phyloP scores from a whole-genome alignment of 2,329 filamentous ascomycete genomes.

The Fusarium scirpi region DNA sequence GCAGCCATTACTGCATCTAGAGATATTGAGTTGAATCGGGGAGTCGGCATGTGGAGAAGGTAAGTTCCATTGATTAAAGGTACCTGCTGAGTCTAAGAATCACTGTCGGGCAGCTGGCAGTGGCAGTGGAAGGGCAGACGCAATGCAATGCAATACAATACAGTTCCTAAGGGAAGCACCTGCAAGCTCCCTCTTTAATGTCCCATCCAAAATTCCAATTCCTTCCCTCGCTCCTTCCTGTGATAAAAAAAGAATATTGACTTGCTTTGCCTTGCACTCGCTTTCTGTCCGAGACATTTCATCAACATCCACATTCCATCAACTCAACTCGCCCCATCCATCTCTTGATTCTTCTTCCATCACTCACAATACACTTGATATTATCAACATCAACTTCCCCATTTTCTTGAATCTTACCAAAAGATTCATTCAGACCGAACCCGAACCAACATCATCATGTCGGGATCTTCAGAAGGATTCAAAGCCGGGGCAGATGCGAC shows the following conservation, averaged over 20 bases:
- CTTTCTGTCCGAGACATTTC: conserved; percentile 14
- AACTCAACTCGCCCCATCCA: neutral
- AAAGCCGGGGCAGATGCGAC: conserved; percentile 44
- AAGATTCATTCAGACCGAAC: neutral
- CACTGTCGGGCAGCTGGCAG: neutral
- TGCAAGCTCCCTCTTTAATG: conserved; percentile 16
- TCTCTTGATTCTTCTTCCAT: conserved; percentile 2
- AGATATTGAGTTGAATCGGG: conserved; percentile 19
- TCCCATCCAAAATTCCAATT: conserved; percentile 21
- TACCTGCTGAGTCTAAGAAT: neutral
- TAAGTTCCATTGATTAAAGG: conserved; percentile 1
- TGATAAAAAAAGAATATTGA: conserved; percentile 30
- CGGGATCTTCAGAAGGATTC: conserved; percentile 11
- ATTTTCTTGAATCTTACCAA: neutral
- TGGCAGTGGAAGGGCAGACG: conserved; percentile 1
- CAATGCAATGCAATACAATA: neutral
- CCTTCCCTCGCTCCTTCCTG: conserved; percentile 9
- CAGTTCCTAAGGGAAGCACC: neutral
- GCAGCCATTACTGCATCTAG: conserved; percentile 10
- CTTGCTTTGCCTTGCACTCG: neutral
- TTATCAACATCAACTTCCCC: neutral
- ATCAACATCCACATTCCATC: conserved; percentile 1
- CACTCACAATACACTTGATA: neutral
- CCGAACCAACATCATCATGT: conserved; percentile 15
- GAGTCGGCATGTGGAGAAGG: conserved; percentile 36